phyloP scores from a whole-genome alignment of 768 basidiomycete species.

The Sutorius australiensis region DNA sequence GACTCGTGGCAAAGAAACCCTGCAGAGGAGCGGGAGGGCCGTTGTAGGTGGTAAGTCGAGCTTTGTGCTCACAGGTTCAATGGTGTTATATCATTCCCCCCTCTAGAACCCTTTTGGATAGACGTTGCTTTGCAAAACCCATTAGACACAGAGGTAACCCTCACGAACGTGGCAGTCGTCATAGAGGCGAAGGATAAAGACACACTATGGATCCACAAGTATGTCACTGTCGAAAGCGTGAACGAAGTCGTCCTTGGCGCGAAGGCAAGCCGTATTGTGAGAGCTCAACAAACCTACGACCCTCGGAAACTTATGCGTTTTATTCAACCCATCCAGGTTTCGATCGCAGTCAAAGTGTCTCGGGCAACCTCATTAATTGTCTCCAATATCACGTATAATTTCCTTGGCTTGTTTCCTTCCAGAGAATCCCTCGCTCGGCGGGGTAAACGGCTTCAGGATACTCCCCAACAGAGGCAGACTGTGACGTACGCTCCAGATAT shows the following conservation, averaged over 20 bases:
- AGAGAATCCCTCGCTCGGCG: slow-evolving; percentile 63
- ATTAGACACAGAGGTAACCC: slow-evolving; percentile 65
- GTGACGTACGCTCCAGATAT: slow-evolving; percentile 72
- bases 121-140: slow-evolving; percentile 71
- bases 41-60: slow-evolving; percentile 53
- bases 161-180: slow-evolving; percentile 57
- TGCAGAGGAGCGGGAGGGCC: slow-evolving; percentile 56
- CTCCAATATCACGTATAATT: slow-evolving; percentile 58
- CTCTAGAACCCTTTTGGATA: slow-evolving; percentile 70
- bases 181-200: slow-evolving; percentile 40
- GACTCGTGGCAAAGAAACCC: slow-evolving; percentile 47
- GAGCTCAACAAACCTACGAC: slow-evolving; percentile 17
- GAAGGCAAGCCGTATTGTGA: slow-evolving; percentile 62
- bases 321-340: slow-evolving; percentile 40
- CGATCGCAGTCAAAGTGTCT: slow-evolving; percentile 56
- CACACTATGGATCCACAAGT: slow-evolving; percentile 32
- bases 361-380: slow-evolving; percentile 52
- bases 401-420: slow-evolving; percentile 68
- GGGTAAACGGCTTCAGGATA: slow-evolving; percentile 76
- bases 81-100: not conserved
- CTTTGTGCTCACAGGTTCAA: not conserved
- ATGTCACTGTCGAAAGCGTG: slow-evolving; percentile 56
- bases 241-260: slow-evolving; percentile 59
- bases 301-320: not conserved
- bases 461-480: slow-evolving; percentile 61